Evolutionary conservation across 345 rosid genomes (phyloP).

Genomic region (Sonneratia alba): DNA sequence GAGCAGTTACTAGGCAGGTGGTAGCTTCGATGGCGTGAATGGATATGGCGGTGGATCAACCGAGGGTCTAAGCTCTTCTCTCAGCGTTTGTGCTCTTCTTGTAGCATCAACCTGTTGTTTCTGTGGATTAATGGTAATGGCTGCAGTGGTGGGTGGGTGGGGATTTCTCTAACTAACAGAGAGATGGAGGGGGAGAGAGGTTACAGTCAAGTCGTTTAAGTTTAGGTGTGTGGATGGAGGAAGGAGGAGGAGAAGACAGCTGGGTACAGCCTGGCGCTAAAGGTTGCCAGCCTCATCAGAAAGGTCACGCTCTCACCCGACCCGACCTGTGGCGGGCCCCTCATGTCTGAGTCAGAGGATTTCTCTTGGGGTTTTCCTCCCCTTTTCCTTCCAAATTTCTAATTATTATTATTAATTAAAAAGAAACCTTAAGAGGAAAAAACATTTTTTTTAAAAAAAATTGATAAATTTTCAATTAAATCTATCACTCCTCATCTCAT

Average conservation of each 20-base stretch:
- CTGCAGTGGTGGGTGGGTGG: neutral
- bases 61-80: neutral
- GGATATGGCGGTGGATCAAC: no score
- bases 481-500: no score
- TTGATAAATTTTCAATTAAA: no score
- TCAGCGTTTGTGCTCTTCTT: neutral
- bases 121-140: neutral
- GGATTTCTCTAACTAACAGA: slow-evolving; percentile 9
- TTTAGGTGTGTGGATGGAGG: neutral
- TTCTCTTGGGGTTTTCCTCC: no score
- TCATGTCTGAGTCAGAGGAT: no score
- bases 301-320: neutral
- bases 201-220: neutral
- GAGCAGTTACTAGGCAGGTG: neutral
- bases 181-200: neutral
- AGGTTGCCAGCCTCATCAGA: slow-evolving; percentile 3
- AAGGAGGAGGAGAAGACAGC: slow-evolving; percentile 10
- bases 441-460: no score
- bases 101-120: neutral
- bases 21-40: neutral
- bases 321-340: neutral
- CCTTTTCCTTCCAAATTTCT: no score
- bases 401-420: no score
- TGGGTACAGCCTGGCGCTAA: slow-evolving; percentile 10
- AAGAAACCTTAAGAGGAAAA: no score